phyloP scores from a whole-genome alignment of 345 rosid species.

The Arabis hirsuta region DNA sequence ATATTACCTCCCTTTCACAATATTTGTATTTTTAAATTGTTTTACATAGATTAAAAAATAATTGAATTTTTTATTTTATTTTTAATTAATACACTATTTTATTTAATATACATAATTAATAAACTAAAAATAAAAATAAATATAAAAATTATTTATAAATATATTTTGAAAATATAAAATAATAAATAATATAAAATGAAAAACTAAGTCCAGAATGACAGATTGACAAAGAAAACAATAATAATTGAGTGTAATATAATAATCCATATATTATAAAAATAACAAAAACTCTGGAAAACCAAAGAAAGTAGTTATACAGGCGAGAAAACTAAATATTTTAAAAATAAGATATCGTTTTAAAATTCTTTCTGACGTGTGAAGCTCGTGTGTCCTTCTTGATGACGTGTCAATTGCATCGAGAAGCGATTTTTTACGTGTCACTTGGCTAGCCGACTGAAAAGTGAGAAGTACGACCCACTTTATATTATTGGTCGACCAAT shows the following conservation, averaged over 20 bases:
- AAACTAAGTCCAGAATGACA: too few species aligned
- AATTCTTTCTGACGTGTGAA: slow-evolving; percentile 16
- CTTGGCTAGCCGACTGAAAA: slow-evolving; percentile 10
- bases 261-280: neutral
- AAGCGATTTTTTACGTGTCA: slow-evolving; percentile 16
- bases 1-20: too few species aligned
- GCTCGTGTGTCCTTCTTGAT: neutral
- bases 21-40: too few species aligned
- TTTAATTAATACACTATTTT: too few species aligned
- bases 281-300: neutral
- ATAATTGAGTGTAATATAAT: neutral
- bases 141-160: too few species aligned
- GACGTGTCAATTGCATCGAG: neutral
- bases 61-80: too few species aligned
- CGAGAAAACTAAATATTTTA: neutral
- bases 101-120: too few species aligned
- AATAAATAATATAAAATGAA: too few species aligned
- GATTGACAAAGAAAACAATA: too few species aligned
- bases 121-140: too few species aligned
- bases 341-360: neutral
- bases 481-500: slow-evolving; percentile 3
- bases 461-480: neutral
- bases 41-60: too few species aligned
- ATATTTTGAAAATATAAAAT: too few species aligned
- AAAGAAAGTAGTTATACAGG: neutral